Percentiles rank a stretch among this genome's conserved stretches.
These are phyloP conservation scores for Penicillium sp. DNA, from an alignment of 2,329 filamentous ascomycete genomes.

Conservation along the genomic window DNA sequence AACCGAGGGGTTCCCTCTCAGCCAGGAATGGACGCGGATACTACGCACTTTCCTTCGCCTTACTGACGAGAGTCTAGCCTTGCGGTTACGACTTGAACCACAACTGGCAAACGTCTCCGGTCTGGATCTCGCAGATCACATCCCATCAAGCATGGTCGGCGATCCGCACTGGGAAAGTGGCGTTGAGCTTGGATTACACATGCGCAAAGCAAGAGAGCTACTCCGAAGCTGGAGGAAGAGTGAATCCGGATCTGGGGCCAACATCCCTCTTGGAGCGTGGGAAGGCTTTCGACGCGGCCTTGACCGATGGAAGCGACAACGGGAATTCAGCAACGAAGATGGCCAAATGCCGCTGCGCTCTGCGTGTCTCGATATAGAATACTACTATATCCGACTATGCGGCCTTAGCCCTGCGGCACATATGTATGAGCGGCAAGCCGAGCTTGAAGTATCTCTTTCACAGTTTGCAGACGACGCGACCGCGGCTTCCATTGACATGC, in stretches of 20 bases:
- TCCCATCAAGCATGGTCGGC: neutral
- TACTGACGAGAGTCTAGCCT: slow-evolving; percentile 5
- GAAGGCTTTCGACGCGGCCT: slow-evolving; percentile 4
- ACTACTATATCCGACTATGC: slow-evolving; percentile 12
- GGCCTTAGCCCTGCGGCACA: slow-evolving; percentile 9
- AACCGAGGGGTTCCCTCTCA: neutral
- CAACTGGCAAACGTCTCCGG: neutral
- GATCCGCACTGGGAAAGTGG: slow-evolving; percentile 1
- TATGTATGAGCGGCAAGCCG: neutral
- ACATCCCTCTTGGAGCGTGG: neutral
- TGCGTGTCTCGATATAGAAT: slow-evolving; percentile 11
- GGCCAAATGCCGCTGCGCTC: neutral
- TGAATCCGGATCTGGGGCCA: neutral
- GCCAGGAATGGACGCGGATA: slow-evolving; percentile 1
- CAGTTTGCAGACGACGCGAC: slow-evolving; percentile 4
- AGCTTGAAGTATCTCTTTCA: neutral
- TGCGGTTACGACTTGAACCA: slow-evolving; percentile 8
- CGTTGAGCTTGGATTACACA: slow-evolving; percentile 2
- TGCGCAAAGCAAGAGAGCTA: slow-evolving; percentile 12
- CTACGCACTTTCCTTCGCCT: slow-evolving; percentile 5
- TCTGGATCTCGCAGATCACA: neutral
- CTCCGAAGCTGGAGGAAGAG: slow-evolving; percentile 12
- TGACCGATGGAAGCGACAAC: slow-evolving; percentile 8
- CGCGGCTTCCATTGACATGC: slow-evolving; percentile 1
- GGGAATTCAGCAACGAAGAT: neutral